phyloP scores from a whole-genome alignment of 2,329 filamentous ascomycete species.

The Colletotrichum sp. region DNA sequence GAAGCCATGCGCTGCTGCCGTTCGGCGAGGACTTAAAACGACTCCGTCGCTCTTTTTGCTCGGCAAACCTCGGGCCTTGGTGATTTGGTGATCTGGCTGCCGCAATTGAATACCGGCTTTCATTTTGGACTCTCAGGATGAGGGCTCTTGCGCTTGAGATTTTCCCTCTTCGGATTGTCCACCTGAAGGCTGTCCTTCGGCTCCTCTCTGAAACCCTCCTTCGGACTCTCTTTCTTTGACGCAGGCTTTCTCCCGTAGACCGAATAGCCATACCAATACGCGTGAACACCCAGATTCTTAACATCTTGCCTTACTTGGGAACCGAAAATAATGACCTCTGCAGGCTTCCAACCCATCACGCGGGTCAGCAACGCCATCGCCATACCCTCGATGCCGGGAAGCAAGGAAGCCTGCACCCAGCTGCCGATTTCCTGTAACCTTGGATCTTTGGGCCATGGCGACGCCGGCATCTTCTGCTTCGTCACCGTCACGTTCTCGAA shows the following conservation, averaged over 20 bases:
- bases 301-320: slow-evolving; percentile 24
- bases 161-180: not conserved
- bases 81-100: not conserved
- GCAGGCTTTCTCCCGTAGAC: not conserved
- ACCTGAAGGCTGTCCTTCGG: not conserved
- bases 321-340: slow-evolving; percentile 28
- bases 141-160: not conserved
- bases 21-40: not conserved
- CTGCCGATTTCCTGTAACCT: slow-evolving; percentile 28
- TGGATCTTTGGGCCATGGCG: slow-evolving; percentile 33
- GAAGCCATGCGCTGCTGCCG: not conserved
- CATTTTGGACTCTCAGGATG: not conserved
- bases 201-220: not conserved
- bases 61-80: accelerated
- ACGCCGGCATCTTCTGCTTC: slow-evolving; percentile 30
- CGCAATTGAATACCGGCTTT: not conserved
- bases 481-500: slow-evolving; percentile 33
- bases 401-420: slow-evolving; percentile 20
- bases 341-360: slow-evolving; percentile 26
- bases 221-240: not conserved
- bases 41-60: not conserved
- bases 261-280: slow-evolving; percentile 34
- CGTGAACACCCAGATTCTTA: slow-evolving; percentile 26
- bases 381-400: slow-evolving; percentile 28
- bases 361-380: slow-evolving; percentile 32